phyloP scores from a whole-genome alignment of 2,329 filamentous ascomycete species.

The Neobulgaria alba region DNA sequence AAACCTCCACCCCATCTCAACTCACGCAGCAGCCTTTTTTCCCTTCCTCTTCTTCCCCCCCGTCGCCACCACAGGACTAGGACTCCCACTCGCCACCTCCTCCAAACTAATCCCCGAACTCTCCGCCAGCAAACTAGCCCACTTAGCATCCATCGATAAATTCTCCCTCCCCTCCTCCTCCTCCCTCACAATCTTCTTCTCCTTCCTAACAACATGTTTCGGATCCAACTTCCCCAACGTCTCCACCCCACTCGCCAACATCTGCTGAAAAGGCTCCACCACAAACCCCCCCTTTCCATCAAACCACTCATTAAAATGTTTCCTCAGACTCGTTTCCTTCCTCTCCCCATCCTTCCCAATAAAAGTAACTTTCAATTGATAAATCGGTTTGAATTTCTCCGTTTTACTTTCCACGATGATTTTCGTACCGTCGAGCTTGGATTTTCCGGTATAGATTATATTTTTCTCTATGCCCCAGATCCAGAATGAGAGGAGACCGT shows the following conservation, averaged over 20 bases:
- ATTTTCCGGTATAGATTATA: slow-evolving; percentile 66
- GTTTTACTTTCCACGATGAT: slow-evolving; percentile 64
- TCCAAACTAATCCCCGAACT: slow-evolving; percentile 17
- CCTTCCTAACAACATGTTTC: slow-evolving; percentile 38
- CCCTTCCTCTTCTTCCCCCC: slow-evolving; percentile 21
- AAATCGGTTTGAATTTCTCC: slow-evolving; percentile 74
- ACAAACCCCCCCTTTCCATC: slow-evolving; percentile 65
- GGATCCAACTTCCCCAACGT: slow-evolving; percentile 59
- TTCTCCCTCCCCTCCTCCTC: slow-evolving; percentile 12
- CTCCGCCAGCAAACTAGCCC: slow-evolving; percentile 25
- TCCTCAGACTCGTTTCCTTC: slow-evolving; percentile 34
- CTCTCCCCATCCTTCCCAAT: slow-evolving; percentile 2
- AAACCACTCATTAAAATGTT: slow-evolving; percentile 69
- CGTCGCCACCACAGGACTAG: slow-evolving; percentile 12
- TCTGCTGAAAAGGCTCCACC: slow-evolving; percentile 66
- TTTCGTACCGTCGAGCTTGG: slow-evolving; percentile 54
- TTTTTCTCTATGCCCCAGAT: slow-evolving; percentile 75
- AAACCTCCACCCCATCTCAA: no score
- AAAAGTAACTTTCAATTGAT: slow-evolving; percentile 50
- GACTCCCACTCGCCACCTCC: slow-evolving; percentile 2
- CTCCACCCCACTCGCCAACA: slow-evolving; percentile 61
- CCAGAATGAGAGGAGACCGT: slow-evolving; percentile 74
- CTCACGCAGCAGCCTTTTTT: slow-evolving; percentile 22
- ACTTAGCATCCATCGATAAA: slow-evolving; percentile 26
- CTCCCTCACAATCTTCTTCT: slow-evolving; percentile 14